A percentile compares a stretch with the other conserved stretches of the same genome.
phyloP scores from a whole-genome alignment of 805 yeast species.

The Hemisphaericaspora nanyangensis region DNA sequence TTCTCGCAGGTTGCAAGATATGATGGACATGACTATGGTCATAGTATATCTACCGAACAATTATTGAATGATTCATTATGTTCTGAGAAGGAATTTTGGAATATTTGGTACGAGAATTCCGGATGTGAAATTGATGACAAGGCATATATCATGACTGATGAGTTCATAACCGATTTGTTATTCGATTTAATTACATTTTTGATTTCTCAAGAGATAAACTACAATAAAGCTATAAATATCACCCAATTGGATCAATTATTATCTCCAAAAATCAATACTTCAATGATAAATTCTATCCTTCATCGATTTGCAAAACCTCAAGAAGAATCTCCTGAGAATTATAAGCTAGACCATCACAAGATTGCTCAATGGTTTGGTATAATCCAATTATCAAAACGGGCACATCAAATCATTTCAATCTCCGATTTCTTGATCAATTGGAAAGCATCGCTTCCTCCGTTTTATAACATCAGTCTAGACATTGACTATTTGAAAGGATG shows the following conservation, averaged over 20 bases:
- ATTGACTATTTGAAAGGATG: slow-evolving; percentile 52
- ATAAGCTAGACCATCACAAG: slow-evolving; percentile 36
- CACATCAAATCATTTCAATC: slow-evolving; percentile 11
- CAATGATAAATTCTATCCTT: slow-evolving; percentile 49
- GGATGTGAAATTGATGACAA: slow-evolving; percentile 54
- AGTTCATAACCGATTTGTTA: slow-evolving; percentile 23
- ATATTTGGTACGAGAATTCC: slow-evolving; percentile 47
- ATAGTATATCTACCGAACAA: slow-evolving; percentile 18
- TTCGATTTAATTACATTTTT: slow-evolving; percentile 22
- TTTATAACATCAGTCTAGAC: slow-evolving; percentile 58
- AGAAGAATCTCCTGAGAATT: slow-evolving; percentile 8
- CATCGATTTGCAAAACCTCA: slow-evolving; percentile 37
- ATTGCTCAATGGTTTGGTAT: slow-evolving; percentile 65
- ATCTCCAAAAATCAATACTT: slow-evolving; percentile 11
- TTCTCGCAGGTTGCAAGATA: slow-evolving; percentile 24
- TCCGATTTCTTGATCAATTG: slow-evolving; percentile 61
- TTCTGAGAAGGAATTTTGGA: slow-evolving; percentile 50
- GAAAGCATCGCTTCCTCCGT: slow-evolving; percentile 60
- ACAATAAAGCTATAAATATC: slow-evolving; percentile 9
- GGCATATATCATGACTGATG: slow-evolving; percentile 28
- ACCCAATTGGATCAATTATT: background rate
- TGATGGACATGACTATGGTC: slow-evolving; percentile 12
- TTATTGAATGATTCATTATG: slow-evolving; percentile 46
- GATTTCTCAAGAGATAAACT: slow-evolving; percentile 21
- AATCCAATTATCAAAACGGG: slow-evolving; percentile 32